These are phyloP conservation scores for Quercus lobata DNA, from an alignment of 331 rosid genomes.

Conservation along the genomic window DNA sequence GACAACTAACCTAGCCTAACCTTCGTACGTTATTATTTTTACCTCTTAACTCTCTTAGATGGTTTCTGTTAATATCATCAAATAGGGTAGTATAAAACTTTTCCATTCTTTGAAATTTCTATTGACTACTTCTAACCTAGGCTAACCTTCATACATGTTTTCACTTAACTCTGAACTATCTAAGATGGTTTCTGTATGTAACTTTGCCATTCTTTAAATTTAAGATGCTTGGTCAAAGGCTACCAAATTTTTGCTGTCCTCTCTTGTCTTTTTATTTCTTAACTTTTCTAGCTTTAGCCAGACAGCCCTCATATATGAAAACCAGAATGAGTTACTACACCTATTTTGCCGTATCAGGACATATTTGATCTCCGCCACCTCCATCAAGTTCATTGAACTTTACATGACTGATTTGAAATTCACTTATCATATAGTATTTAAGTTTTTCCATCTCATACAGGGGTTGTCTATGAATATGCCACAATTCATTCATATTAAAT, in stretches of 20 bases:
- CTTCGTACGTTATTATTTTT: neutral
- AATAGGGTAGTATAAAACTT: neutral
- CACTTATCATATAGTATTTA: neutral
- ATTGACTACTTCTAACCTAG: neutral
- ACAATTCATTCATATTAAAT: neutral
- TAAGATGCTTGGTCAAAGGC: neutral
- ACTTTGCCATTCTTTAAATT: neutral
- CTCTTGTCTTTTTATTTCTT: neutral
- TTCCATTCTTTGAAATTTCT: neutral
- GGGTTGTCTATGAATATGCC: too few species aligned
- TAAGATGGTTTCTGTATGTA: neutral
- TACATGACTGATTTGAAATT: neutral
- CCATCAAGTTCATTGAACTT: neutral
- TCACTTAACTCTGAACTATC: neutral
- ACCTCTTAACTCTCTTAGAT: neutral
- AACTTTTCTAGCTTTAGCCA: neutral
- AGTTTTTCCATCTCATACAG: neutral
- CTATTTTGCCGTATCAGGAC: neutral
- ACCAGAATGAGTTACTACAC: neutral
- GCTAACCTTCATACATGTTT: neutral
- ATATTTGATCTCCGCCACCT: neutral
- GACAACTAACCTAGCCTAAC: neutral
- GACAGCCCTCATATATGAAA: neutral
- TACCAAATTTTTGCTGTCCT: neutral
- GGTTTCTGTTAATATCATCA: neutral